Percentiles rank a stretch among this genome's conserved stretches.
phyloP scores from a whole-genome alignment of 1,284 basidiomycete genomes.

The Phellopilus nigrolimitatus region DNA sequence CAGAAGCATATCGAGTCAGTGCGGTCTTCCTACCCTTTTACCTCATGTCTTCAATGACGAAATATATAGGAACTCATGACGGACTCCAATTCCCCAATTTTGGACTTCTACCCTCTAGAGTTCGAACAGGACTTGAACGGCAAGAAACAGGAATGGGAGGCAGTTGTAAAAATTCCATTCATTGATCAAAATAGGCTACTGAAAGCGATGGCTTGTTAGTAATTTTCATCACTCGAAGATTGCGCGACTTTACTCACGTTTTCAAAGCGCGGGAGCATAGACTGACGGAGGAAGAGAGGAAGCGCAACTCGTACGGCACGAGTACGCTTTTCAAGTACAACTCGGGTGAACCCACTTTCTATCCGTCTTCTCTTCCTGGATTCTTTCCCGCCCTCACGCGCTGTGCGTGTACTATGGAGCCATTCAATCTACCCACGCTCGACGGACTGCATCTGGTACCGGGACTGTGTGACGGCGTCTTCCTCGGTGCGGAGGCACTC shows the following conservation, averaged over 20 bases:
- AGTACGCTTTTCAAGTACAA: constrained; percentile 80
- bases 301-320: constrained; percentile 76
- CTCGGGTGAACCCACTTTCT: constrained; percentile 56
- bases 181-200: constrained; percentile 84
- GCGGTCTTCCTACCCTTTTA: constrained; percentile 3
- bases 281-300: constrained; percentile 72
- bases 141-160: constrained; percentile 99
- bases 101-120: constrained; percentile 90
- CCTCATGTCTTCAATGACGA: constrained; percentile 6
- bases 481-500: constrained; percentile 80
- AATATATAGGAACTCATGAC: constrained; percentile 79
- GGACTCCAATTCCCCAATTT: constrained; percentile 80
- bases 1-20: constrained; percentile 73
- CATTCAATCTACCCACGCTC: constrained; percentile 85
- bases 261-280: constrained; percentile 47
- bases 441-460: constrained; percentile 83
- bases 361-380: constrained; percentile 88
- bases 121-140: constrained; percentile 96
- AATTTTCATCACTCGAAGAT: constrained; percentile 1
- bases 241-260: background rate
- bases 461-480: constrained; percentile 86
- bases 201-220: constrained; percentile 74
- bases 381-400: constrained; percentile 91
- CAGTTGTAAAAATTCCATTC: constrained; percentile 98
- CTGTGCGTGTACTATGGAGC: constrained; percentile 74